Percentiles rank a stretch among this genome's conserved stretches.
Conservation (phyloP, 495 filamentous ascomycete species). For the Parathielavia hyrcaniae region DNA sequence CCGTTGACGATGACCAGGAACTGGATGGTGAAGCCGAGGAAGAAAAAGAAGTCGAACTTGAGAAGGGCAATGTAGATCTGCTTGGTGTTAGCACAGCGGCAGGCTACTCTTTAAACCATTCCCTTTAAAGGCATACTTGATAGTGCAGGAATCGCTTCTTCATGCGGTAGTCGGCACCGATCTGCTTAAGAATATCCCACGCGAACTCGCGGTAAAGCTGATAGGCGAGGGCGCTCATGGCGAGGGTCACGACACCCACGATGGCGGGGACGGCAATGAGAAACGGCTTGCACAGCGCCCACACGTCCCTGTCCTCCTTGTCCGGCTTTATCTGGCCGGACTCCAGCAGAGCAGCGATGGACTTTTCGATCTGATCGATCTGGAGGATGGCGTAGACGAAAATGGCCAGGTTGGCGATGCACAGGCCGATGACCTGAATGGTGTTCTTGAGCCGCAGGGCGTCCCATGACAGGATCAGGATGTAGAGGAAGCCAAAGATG, state of each 20-base stretch:
- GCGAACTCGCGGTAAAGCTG: constrained; percentile 98
- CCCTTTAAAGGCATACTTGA: constrained; percentile 56
- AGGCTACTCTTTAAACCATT: not conserved
- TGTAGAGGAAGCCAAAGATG: constrained; percentile 93
- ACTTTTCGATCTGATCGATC: constrained; percentile 75
- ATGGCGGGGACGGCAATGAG: constrained; percentile 81
- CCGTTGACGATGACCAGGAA: constrained; percentile 86
- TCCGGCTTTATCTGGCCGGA: constrained; percentile 34
- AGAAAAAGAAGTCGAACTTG: constrained; percentile 99
- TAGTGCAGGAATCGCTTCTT: constrained; percentile 94
- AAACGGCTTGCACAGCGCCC: constrained; percentile 62
- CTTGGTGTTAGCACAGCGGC: not conserved
- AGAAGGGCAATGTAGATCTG: constrained; percentile 96
- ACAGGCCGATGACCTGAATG: constrained; percentile 95
- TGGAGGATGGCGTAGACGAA: constrained; percentile 90
- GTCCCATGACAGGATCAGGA: constrained; percentile 83
- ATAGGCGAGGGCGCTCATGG: constrained; percentile 74
- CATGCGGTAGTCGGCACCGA: constrained; percentile 93
- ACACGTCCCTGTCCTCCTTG: constrained; percentile 45
- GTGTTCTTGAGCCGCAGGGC: constrained; percentile 93
- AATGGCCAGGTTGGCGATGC: constrained; percentile 82
- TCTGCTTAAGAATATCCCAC: constrained; percentile 99
- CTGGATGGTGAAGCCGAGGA: constrained; percentile 95
- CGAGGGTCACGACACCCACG: constrained; percentile 65
- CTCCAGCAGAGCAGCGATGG: constrained; percentile 48